Evolutionary conservation across 306 rosid species (phyloP).

Genomic region (Ochetophila trinervis): DNA sequence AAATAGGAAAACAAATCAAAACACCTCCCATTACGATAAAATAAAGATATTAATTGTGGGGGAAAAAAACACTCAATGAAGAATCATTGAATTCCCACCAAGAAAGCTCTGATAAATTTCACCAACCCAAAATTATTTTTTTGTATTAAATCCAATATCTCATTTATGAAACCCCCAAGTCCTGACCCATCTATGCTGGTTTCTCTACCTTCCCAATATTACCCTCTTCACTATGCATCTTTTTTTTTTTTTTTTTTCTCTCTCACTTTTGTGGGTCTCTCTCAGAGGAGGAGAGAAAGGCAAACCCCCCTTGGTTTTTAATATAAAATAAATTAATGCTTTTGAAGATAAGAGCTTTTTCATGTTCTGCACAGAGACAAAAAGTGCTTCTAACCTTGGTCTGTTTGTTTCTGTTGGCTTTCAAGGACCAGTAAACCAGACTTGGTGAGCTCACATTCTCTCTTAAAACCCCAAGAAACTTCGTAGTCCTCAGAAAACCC

Average conservation of each 20-base stretch:
- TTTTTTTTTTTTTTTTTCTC: no score
- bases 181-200: slow-evolving; percentile 19
- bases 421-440: slow-evolving; percentile 35
- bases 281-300: no score
- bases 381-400: slow-evolving; percentile 34
- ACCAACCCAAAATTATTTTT: slow-evolving; percentile 41
- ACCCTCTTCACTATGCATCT: neutral
- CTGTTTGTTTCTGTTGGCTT: slow-evolving; percentile 41
- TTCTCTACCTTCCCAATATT: slow-evolving; percentile 29
- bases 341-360: no score
- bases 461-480: slow-evolving; percentile 29
- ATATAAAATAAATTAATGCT: no score
- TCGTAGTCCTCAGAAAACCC: slow-evolving; percentile 24
- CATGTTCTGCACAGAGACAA: slow-evolving; percentile 37
- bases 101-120: slow-evolving; percentile 45
- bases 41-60: slow-evolving; percentile 23
- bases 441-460: slow-evolving; percentile 50
- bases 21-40: slow-evolving; percentile 8
- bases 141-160: slow-evolving; percentile 29
- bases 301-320: no score
- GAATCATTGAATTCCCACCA: slow-evolving; percentile 76
- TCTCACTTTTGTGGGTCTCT: neutral
- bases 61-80: slow-evolving; percentile 22
- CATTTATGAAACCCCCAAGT: slow-evolving; percentile 54
- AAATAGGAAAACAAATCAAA: neutral